A percentile compares a stretch with the other conserved stretches of the same genome.
These are phyloP conservation scores for Tetrapisispora phaffii DNA, from an alignment of 805 yeast species.

Conservation along the genomic window DNA sequence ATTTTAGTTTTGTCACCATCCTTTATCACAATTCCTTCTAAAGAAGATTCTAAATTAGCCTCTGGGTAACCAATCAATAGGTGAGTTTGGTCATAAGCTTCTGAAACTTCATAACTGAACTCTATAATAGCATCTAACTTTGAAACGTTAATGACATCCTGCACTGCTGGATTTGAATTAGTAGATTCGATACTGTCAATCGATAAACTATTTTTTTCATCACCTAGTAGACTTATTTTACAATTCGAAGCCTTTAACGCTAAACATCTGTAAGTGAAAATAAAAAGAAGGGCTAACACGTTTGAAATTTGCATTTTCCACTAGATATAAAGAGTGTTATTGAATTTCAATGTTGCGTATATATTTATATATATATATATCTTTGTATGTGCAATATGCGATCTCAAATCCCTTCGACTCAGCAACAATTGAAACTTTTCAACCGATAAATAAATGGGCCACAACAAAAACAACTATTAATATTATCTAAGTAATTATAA, in stretches of 20 bases:
- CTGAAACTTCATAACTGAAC: conserved; percentile 13
- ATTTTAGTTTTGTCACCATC: conserved; percentile 9
- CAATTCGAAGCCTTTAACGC: conserved; percentile 4
- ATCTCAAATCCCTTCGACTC: too few relatives aligned
- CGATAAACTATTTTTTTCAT: neutral
- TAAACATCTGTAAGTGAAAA: neutral
- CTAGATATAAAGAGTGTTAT: too few relatives aligned
- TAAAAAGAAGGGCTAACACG: conserved; percentile 1
- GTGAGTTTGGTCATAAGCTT: conserved; percentile 12
- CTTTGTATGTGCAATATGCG: too few relatives aligned
- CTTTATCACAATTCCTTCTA: conserved; percentile 14
- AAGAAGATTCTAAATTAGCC: conserved; percentile 15
- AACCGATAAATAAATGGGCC: too few relatives aligned
- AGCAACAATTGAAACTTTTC: too few relatives aligned
- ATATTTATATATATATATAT: too few relatives aligned
- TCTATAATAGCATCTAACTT: conserved; percentile 12
- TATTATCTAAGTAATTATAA: too few relatives aligned
- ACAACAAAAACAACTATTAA: too few relatives aligned
- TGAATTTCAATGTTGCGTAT: too few relatives aligned
- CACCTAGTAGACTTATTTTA: conserved; percentile 2
- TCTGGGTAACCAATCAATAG: conserved; percentile 22
- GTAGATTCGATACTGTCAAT: conserved; percentile 7
- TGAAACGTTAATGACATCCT: conserved; percentile 8
- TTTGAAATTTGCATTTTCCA: conserved; percentile 8
- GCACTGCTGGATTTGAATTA: conserved; percentile 2